Evolutionary conservation across 176 grass and related monocot species (phyloP), one percentile per base, ranked within the genome.

Genomic region (Triticum timopheevii): DNA sequence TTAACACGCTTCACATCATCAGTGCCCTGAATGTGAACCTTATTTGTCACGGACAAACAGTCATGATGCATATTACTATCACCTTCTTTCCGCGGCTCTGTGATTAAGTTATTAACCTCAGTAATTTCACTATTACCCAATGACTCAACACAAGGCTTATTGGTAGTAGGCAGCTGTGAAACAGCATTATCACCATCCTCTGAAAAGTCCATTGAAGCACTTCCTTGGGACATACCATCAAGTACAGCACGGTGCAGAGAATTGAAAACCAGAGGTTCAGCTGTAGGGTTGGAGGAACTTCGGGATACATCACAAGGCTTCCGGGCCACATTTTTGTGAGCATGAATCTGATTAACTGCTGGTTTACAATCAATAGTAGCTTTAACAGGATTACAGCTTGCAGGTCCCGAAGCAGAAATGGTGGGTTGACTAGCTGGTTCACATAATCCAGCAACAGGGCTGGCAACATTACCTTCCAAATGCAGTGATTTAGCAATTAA

Each of bases 121-220:
- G 52, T 71, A 63, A 28, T 91, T 33, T 61, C 35, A 23, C 19
- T 28, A 59, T 63, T 81, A 24, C 76, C 76, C 38, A 80, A 50
- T 82, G 76, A 45, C 22, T 47, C 89, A 44, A 24, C 63, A 71
- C 33, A 77, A 88, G 62, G 77, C 10, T 76, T 85, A 22, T 40
- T 39, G 56, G 52, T 61, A 77, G 16, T 85, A 77, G 62, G 70
- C 76, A 88, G 24, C 33, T 49, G 62, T 70, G 82, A 88, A 76
- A 77, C 24, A 44, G 78, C 69, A 85, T 76, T 81, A 62, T 62
- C 76, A 69, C 83, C 61, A 52, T 88, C 90, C 54, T 91, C 90
- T 85, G 90, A 91, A 69, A 86, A 91, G 63, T 91, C 90, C 90
- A 91, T 91, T 88, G 87, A 83, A 62, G 90, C 90, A 82, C 90